Percentiles rank a stretch among this genome's conserved stretches.
Evolutionary conservation across 2,329 filamentous ascomycete species (phyloP).

Genomic region (Fusarium palustre): DNA sequence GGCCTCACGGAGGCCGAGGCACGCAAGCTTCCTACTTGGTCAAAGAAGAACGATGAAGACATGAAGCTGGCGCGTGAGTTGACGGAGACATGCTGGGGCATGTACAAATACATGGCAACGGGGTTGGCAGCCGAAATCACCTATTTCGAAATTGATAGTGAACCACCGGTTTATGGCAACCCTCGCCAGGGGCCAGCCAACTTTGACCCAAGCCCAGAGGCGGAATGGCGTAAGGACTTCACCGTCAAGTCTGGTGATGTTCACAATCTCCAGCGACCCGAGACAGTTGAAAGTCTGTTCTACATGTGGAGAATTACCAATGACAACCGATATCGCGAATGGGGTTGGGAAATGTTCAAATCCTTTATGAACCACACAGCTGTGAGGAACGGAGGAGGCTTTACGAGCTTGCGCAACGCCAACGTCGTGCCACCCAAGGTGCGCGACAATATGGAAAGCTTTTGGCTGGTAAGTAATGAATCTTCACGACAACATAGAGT

Average conservation of each 20-base stretch:
- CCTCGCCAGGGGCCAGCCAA: conserved; percentile 60
- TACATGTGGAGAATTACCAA: conserved; percentile 99
- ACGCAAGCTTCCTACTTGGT: conserved; percentile 78
- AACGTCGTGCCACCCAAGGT: conserved; percentile 74
- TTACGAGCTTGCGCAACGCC: conserved; percentile 83
- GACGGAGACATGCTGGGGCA: conserved; percentile 98
- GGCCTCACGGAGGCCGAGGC: conserved; percentile 82
- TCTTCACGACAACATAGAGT: not conserved
- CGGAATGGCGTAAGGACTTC: conserved; percentile 81
- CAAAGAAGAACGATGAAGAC: conserved; percentile 82
- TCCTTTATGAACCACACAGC: conserved; percentile 88
- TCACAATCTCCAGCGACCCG: conserved; percentile 94
- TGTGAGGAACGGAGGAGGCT: conserved; percentile 81
- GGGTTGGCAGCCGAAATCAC: conserved; percentile 96
- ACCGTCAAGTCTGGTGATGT: conserved; percentile 82
- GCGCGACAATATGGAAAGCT: conserved; percentile 97
- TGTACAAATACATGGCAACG: conserved; percentile 91
- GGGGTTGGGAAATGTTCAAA: conserved; percentile 99
- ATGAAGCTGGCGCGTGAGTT: conserved; percentile 89
- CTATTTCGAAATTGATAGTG: conserved; percentile 82
- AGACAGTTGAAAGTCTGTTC: conserved; percentile 95
- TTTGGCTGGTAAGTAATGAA: conserved; percentile 82
- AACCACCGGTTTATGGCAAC: conserved; percentile 70
- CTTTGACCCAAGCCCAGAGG: conserved; percentile 65
- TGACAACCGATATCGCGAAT: conserved; percentile 88